phyloP scores from a whole-genome alignment of 768 basidiomycete species.

The Russula sp. region DNA sequence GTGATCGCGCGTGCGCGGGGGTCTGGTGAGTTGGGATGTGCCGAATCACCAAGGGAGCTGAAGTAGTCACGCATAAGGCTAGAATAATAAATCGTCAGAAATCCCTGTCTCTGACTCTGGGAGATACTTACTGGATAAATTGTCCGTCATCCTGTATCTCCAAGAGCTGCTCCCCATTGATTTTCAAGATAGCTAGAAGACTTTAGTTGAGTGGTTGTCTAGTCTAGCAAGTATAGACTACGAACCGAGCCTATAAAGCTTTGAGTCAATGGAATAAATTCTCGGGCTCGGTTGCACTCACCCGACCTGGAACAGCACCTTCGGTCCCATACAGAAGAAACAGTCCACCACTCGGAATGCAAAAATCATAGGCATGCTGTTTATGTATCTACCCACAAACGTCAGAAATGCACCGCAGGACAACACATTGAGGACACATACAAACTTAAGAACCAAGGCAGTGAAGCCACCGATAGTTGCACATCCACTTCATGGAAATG shows the following conservation, averaged over 20 bases:
- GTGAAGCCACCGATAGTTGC: conserved; percentile 91
- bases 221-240: conserved; percentile 24
- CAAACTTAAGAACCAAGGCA: conserved; percentile 98
- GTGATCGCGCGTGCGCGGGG: conserved; percentile 91
- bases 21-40: conserved; percentile 85
- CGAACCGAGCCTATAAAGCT: conserved; percentile 53
- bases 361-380: conserved; percentile 96
- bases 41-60: conserved; percentile 86
- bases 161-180: conserved; percentile 90
- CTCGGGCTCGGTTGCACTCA: conserved; percentile 41
- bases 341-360: conserved; percentile 97
- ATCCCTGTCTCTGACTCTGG: neutral
- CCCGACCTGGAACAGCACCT: conserved; percentile 98
- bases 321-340: conserved; percentile 98
- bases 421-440: conserved; percentile 46
- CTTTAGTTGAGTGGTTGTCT: neutral
- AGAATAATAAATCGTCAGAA: neutral
- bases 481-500: conserved; percentile 91
- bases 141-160: conserved; percentile 95
- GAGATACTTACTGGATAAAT: conserved; percentile 74
- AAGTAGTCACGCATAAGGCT: conserved; percentile 97
- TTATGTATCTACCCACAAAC: conserved; percentile 63
- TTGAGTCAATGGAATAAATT: conserved; percentile 8
- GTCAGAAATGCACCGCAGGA: conserved; percentile 19
- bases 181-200: conserved; percentile 83